These are phyloP conservation scores for Acanthamoeba lenticulata DNA, from an alignment of 208 protist species.

Conservation along the genomic window DNA sequence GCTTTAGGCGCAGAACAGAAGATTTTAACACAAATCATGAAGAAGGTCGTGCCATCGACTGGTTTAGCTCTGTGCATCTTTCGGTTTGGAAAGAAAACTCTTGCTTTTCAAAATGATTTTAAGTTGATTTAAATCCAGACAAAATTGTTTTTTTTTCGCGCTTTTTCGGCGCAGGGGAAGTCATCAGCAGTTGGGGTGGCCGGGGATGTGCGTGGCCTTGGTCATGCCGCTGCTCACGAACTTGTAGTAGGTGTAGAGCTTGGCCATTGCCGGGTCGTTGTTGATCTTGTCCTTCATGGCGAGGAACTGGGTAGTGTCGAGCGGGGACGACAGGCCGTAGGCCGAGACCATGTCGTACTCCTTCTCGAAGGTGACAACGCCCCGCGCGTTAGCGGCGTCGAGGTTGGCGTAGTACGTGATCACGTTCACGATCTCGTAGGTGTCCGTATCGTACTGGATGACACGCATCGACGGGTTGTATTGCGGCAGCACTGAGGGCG, in stretches of 20 bases:
- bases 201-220: neutral
- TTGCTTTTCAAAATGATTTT: no score
- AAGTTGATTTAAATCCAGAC: no score
- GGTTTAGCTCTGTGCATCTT: no score
- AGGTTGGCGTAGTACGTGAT: conserved; percentile 42
- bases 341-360: conserved; percentile 38
- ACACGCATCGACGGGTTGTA: conserved; percentile 23
- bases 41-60: no score
- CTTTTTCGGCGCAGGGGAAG: no score
- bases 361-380: neutral
- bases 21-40: no score
- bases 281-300: neutral
- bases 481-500: conserved; percentile 5
- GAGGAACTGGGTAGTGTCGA: neutral
- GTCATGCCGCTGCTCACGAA: conserved; percentile 26
- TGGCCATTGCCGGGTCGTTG: neutral
- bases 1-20: no score
- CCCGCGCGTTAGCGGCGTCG: neutral
- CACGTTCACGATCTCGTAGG: conserved; percentile 7
- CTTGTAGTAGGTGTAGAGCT: conserved; percentile 29
- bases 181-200: neutral
- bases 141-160: no score
- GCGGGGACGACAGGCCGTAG: neutral
- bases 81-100: no score
- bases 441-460: neutral